phyloP scores from a whole-genome alignment of 768 basidiomycete species.

The Phlebiopsis gigantea region DNA sequence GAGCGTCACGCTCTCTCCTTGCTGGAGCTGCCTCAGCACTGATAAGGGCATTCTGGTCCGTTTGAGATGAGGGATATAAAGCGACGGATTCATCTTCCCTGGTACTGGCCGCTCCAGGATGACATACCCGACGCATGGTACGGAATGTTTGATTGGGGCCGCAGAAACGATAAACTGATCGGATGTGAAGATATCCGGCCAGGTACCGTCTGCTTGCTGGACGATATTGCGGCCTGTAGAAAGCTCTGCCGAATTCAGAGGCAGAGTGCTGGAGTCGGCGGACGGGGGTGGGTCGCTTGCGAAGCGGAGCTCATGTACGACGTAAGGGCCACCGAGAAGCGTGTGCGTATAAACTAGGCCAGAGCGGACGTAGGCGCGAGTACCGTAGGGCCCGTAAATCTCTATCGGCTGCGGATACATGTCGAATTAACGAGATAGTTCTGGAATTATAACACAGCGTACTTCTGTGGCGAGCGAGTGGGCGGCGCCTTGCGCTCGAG shows the following conservation, averaged over 20 bases:
- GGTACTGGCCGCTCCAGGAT: constrained; percentile 65
- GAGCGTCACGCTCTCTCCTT: constrained; percentile 57
- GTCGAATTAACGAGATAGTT: neutral
- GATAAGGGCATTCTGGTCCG: constrained; percentile 67
- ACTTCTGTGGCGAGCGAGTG: constrained; percentile 8
- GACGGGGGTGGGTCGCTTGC: constrained; percentile 50
- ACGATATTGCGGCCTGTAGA: constrained; percentile 57
- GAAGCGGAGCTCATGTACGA: constrained; percentile 79
- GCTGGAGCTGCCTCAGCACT: constrained; percentile 60
- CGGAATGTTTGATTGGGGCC: constrained; percentile 74
- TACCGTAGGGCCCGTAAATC: constrained; percentile 83
- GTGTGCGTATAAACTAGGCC: constrained; percentile 67
- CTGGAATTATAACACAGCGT: too few relatives aligned
- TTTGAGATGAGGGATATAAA: constrained; percentile 63
- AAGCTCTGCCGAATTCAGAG: constrained; percentile 50
- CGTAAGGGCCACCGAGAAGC: constrained; percentile 57
- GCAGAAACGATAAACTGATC: constrained; percentile 59
- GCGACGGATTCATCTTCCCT: constrained; percentile 67
- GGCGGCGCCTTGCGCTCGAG: constrained; percentile 33
- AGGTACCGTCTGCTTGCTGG: constrained; percentile 48
- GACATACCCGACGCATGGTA: constrained; percentile 78
- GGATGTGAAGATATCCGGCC: constrained; percentile 62
- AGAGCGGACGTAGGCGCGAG: constrained; percentile 72
- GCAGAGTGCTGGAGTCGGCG: constrained; percentile 39
- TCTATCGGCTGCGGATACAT: constrained; percentile 50